These are phyloP conservation scores for Chaetomiaceae sp. DNA, from an alignment of 2,329 filamentous ascomycete genomes.

Conservation along the genomic window DNA sequence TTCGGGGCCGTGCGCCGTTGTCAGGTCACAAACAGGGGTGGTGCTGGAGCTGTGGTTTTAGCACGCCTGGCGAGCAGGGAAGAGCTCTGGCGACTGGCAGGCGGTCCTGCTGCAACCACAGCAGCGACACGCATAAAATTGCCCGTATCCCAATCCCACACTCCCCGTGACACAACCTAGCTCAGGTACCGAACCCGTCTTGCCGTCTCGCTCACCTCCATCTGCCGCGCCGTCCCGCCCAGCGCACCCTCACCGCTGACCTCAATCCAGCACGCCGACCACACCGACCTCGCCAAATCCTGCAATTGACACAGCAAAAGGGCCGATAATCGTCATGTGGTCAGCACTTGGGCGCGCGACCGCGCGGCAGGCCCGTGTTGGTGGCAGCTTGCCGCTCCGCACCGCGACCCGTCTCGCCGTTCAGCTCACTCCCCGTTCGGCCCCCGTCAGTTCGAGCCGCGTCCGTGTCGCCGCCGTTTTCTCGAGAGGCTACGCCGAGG, in stretches of 20 bases:
- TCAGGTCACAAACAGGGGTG: constrained; percentile 6
- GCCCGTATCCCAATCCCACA: not conserved
- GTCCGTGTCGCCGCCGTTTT: constrained; percentile 15
- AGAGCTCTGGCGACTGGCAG: too few relatives aligned
- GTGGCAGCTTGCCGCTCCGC: constrained; percentile 14
- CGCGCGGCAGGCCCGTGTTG: constrained; percentile 20
- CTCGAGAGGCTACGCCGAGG: constrained; percentile 20
- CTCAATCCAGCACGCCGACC: not conserved
- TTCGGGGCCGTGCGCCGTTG: constrained; percentile 3
- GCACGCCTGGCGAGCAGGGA: constrained; percentile 2
- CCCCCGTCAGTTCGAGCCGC: constrained; percentile 12
- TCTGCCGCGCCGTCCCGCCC: not conserved
- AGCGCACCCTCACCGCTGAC: not conserved
- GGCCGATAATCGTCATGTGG: constrained; percentile 20
- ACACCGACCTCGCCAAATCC: not conserved
- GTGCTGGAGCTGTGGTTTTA: constrained; percentile 2
- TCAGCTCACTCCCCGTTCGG: constrained; percentile 4
- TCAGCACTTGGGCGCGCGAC: constrained; percentile 23
- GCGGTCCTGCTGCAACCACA: constrained; percentile 8
- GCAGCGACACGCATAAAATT: constrained; percentile 10
- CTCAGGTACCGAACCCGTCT: too few relatives aligned
- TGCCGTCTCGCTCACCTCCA: too few relatives aligned
- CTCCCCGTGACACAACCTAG: too few relatives aligned
- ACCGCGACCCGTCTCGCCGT: constrained; percentile 1
- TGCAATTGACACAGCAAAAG: not conserved